Evolutionary conservation across 179 eudicot species (phyloP).

Genomic region (Beta macrorhiza): DNA sequence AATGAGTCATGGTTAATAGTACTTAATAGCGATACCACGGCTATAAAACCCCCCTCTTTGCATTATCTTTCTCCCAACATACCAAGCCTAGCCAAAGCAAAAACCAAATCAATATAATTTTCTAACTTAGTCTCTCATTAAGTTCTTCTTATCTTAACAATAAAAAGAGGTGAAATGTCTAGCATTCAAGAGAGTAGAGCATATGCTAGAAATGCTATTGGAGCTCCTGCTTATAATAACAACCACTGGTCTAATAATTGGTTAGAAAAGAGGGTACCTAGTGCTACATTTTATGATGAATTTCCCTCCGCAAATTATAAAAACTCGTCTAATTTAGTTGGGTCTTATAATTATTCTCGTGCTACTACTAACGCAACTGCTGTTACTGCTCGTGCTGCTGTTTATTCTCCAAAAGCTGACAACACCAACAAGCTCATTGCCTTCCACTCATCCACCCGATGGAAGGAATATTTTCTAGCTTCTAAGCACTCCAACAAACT

Average conservation of each 20-base stretch:
- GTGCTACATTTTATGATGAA: not conserved
- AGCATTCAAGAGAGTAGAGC: not conserved
- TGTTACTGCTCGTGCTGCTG: not conserved
- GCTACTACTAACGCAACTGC: not conserved
- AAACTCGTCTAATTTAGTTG: not conserved
- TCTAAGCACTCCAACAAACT: constrained; percentile 24
- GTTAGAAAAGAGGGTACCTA: not conserved
- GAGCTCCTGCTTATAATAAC: not conserved
- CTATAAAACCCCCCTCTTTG: no score
- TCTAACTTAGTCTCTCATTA: no score
- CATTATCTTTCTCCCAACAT: no score
- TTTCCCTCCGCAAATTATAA: not conserved
- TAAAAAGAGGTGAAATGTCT: no score
- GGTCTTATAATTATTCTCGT: not conserved
- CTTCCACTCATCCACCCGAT: constrained; percentile 18
- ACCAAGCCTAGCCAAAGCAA: no score
- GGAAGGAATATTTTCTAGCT: constrained; percentile 24
- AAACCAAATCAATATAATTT: no score
- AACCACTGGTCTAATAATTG: not conserved
- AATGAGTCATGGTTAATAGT: no score
- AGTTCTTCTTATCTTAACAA: no score
- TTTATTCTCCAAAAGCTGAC: not conserved
- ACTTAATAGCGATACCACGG: no score
- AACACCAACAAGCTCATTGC: not conserved
- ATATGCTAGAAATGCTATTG: not conserved